Conservation (phyloP, 192 early-diverging fungal genomes). For the Pilaira anomala region DNA sequence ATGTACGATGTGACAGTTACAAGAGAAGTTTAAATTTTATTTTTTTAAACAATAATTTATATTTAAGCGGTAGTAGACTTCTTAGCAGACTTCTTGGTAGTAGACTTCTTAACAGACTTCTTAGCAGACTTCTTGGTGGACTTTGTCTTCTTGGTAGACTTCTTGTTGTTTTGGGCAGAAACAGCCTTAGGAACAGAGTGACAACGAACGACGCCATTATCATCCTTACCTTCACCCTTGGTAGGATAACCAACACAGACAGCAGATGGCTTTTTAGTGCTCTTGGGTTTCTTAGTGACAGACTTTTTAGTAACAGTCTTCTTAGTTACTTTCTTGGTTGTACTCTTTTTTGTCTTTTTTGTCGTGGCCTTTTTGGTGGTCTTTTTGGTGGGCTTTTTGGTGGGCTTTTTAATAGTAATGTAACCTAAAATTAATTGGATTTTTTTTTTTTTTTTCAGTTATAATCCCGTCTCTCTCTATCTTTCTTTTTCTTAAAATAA, state of each 20-base stretch:
- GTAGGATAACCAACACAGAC: constrained; percentile 5
- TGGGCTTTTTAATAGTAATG: constrained; percentile 9
- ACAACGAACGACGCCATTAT: not conserved
- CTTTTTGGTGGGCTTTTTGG: constrained; percentile 13
- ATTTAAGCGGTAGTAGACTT: too few species aligned
- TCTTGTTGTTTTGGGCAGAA: too few species aligned
- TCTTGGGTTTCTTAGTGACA: not conserved
- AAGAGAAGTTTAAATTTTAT: too few species aligned
- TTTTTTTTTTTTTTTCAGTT: too few species aligned
- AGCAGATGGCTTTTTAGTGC: not conserved
- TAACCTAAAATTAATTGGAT: constrained; percentile 9
- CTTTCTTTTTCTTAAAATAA: too few species aligned
- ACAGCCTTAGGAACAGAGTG: not conserved
- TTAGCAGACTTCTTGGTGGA: too few species aligned
- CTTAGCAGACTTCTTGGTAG: too few species aligned
- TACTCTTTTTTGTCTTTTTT: constrained; percentile 4
- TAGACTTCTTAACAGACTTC: too few species aligned
- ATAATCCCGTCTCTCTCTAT: not conserved
- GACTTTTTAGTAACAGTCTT: not conserved
- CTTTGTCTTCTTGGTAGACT: too few species aligned
- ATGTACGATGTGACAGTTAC: too few species aligned
- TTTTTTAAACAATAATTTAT: too few species aligned
- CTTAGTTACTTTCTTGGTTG: not conserved
- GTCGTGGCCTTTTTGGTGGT: not conserved
- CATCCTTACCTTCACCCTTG: not conserved